Evolutionary conservation across 495 filamentous ascomycete species (phyloP), one percentile per base, ranked within the genome.

Genomic region (Daldinia childiae): DNA sequence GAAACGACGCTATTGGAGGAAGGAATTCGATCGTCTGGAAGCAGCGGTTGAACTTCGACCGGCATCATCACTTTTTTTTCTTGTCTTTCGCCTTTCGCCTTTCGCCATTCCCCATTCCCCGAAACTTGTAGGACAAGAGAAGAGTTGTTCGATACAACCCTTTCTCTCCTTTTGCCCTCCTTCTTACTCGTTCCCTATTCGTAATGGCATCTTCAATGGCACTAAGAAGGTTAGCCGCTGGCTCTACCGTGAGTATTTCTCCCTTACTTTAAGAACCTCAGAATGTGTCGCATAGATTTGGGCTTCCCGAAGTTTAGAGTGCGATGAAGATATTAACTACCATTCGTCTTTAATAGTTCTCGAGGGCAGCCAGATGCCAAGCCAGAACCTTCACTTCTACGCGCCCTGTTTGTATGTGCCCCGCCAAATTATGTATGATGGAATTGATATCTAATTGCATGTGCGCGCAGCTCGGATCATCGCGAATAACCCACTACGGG

Each of bases 311-410:
- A 29, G 17, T 57, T n/a, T 27, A 27, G 11, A 29, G 39, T 50
- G 14, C 15, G 34, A 9, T 43, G 38, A 26, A 51, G 29, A 61
- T 30, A 27, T 39, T 73, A 45, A 69, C 58, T 15, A 19, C 29
- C 9, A 0, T 30, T 50, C 29, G 41, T 36, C 36, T 55, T 55
- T 41, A 36, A 63, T 69, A 87, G 85, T 77, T 87, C 66, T 83
- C 85, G 72, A 80, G 83, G 75, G 78, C 78, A 74, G 73, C 81
- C 41, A 79, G 71, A 71, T 78, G 62, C 74, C 86, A 91, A 77
- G 85, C 84, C 72, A 88, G 94, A 77, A 82, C 88, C 24, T 98
- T 99, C 84, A 95, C 95, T 64, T 92, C 92, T 45, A 93, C 95
- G 61, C 87, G 89, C 69, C 90, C 93, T 43, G 90, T 89, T 66